phyloP scores from a whole-genome alignment of 257 asterid genomes.

The Fraxinus pennsylvanica region DNA sequence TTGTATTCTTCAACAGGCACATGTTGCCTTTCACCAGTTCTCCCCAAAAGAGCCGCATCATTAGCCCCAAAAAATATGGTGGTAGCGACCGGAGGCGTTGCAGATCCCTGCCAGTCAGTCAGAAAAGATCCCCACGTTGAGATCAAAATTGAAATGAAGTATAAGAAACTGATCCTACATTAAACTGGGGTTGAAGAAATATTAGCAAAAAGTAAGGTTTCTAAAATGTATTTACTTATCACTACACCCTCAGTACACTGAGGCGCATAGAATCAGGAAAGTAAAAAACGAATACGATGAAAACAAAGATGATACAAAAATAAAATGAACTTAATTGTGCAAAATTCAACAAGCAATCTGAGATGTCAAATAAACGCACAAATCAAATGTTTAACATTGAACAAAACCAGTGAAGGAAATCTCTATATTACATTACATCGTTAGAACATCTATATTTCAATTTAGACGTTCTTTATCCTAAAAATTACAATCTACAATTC shows the following conservation, averaged over 20 bases:
- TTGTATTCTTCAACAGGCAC: constrained; percentile 83
- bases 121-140: background rate
- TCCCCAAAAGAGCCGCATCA: constrained; percentile 74
- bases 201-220: background rate
- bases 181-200: background rate
- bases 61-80: constrained; percentile 90
- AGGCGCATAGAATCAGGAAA: background rate
- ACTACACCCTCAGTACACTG: background rate
- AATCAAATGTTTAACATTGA: background rate
- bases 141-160: background rate
- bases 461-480: too few relatives aligned
- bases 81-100: constrained; percentile 59
- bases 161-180: background rate
- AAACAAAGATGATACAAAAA: too few relatives aligned
- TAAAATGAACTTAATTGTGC: too few relatives aligned
- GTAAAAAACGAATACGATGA: too few relatives aligned
- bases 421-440: too few relatives aligned
- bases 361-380: background rate
- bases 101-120: constrained; percentile 44
- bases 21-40: constrained; percentile 78
- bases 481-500: background rate
- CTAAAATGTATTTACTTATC: background rate
- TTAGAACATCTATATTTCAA: background rate
- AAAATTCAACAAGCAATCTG: too few relatives aligned
- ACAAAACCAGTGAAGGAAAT: too few relatives aligned